Percentiles rank a stretch among this genome's conserved stretches.
Evolutionary conservation across 805 yeast species (phyloP).

Genomic region (Ogataea trehalophila): DNA sequence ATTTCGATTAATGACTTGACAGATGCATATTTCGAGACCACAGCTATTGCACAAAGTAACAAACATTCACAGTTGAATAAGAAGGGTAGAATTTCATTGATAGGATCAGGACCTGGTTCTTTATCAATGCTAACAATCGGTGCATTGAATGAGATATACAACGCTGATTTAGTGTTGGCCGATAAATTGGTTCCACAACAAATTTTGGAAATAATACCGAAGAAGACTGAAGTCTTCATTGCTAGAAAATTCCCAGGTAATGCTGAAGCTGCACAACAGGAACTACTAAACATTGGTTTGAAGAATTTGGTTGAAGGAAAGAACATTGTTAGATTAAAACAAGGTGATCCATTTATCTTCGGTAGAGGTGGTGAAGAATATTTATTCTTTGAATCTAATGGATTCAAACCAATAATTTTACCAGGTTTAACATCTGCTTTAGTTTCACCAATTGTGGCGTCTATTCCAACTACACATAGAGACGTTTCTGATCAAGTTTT

Average conservation of each 20-base stretch:
- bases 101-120: slow-evolving; percentile 94
- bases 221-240: slow-evolving; percentile 67
- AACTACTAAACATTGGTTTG: slow-evolving; percentile 69
- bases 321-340: slow-evolving; percentile 83
- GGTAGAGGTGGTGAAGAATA: slow-evolving; percentile 97
- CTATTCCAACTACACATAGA: slow-evolving; percentile 88
- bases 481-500: slow-evolving; percentile 89
- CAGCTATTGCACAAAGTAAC: neutral
- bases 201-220: slow-evolving; percentile 78
- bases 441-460: slow-evolving; percentile 77
- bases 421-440: slow-evolving; percentile 91
- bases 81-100: slow-evolving; percentile 66
- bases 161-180: slow-evolving; percentile 81
- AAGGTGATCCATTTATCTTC: slow-evolving; percentile 94
- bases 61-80: neutral
- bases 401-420: slow-evolving; percentile 66
- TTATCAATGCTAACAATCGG: slow-evolving; percentile 77
- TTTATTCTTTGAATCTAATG: slow-evolving; percentile 60
- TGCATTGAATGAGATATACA: slow-evolving; percentile 72
- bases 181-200: slow-evolving; percentile 91
- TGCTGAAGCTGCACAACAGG: slow-evolving; percentile 90
- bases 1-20: slow-evolving; percentile 57
- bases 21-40: slow-evolving; percentile 14
- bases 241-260: slow-evolving; percentile 96
- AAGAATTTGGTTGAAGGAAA: slow-evolving; percentile 59